A percentile compares a stretch with the other conserved stretches of the same genome.
Evolutionary conservation across 768 basidiomycete species (phyloP).

Genomic region (Imleria badia): DNA sequence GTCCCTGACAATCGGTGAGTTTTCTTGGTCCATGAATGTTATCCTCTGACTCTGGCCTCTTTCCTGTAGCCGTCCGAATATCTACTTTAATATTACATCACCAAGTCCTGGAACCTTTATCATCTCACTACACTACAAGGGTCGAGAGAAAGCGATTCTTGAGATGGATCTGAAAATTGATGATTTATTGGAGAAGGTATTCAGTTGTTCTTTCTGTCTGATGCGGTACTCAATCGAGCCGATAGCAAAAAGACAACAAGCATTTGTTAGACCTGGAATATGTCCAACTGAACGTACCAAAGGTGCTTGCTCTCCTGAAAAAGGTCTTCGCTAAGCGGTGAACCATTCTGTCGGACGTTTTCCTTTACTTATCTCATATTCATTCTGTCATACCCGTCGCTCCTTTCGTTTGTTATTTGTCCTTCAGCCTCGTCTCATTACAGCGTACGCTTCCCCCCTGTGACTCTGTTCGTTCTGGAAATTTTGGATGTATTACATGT

Average conservation of each 20-base stretch:
- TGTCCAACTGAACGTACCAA: constrained; percentile 94
- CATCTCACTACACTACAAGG: constrained; percentile 98
- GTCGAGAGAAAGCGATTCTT: constrained; percentile 96
- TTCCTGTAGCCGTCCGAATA: constrained; percentile 80
- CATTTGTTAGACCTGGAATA: constrained; percentile 96
- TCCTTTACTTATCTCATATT: constrained; percentile 36
- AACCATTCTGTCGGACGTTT: constrained; percentile 28
- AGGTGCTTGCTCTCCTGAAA: constrained; percentile 88
- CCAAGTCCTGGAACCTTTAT: constrained; percentile 98
- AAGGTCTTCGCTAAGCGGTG: constrained; percentile 91
- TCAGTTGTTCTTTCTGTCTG: constrained; percentile 16
- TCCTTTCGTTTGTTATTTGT: constrained; percentile 13
- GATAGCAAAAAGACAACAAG: constrained; percentile 98
- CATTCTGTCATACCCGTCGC: constrained; percentile 32
- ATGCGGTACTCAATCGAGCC: constrained; percentile 13
- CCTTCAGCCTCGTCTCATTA: constrained; percentile 13
- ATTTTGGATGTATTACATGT: constrained; percentile 35
- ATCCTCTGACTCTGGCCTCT: neutral
- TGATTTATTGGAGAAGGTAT: constrained; percentile 93
- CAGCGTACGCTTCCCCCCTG: constrained; percentile 19
- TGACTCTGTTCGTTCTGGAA: constrained; percentile 31
- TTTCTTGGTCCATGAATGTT: too few relatives aligned
- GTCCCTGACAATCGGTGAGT: constrained; percentile 95
- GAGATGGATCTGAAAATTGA: constrained; percentile 99
- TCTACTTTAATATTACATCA: constrained; percentile 98